These are phyloP conservation scores for Cornus suecica DNA, from an alignment of 148 eudicot species.

Conservation along the genomic window DNA sequence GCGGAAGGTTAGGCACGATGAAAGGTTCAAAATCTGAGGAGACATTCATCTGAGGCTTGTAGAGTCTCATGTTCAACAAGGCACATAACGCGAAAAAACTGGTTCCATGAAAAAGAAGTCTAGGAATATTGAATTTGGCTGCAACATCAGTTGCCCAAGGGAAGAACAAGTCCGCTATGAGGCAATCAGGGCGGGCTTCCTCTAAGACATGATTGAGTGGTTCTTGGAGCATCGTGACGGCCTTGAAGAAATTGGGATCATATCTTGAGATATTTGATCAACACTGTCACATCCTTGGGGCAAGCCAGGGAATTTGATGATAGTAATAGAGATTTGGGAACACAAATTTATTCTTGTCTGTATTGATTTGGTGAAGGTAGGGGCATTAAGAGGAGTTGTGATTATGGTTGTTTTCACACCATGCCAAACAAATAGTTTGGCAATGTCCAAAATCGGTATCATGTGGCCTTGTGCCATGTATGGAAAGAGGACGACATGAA, in stretches of 20 bases:
- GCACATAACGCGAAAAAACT: constrained; percentile 35
- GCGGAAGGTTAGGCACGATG: too few species aligned
- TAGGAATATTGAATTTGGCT: constrained; percentile 34
- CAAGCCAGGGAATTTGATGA: constrained; percentile 21
- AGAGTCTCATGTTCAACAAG: constrained; percentile 10
- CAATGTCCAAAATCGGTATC: constrained; percentile 37
- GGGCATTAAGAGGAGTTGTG: too few species aligned
- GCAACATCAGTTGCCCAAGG: constrained; percentile 44
- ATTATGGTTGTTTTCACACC: constrained; percentile 11
- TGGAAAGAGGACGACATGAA: constrained; percentile 36
- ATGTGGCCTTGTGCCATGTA: constrained; percentile 38
- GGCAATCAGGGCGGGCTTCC: constrained; percentile 27
- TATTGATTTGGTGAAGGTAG: constrained; percentile 11
- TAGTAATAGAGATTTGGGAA: not conserved
- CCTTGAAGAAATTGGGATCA: constrained; percentile 12
- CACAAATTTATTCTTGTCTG: constrained; percentile 2
- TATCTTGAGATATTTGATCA: constrained; percentile 19
- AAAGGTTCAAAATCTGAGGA: too few species aligned
- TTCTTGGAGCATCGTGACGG: constrained; percentile 13
- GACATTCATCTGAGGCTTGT: constrained; percentile 34
- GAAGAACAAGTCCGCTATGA: constrained; percentile 45
- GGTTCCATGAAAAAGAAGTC: constrained; percentile 49
- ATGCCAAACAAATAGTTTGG: constrained; percentile 25
- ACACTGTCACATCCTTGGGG: constrained; percentile 34
- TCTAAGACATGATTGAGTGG: constrained; percentile 1